These are phyloP conservation scores for Tolypocladium pustulatum DNA, from an alignment of 2,329 filamentous ascomycete species.

Conservation along the genomic window DNA sequence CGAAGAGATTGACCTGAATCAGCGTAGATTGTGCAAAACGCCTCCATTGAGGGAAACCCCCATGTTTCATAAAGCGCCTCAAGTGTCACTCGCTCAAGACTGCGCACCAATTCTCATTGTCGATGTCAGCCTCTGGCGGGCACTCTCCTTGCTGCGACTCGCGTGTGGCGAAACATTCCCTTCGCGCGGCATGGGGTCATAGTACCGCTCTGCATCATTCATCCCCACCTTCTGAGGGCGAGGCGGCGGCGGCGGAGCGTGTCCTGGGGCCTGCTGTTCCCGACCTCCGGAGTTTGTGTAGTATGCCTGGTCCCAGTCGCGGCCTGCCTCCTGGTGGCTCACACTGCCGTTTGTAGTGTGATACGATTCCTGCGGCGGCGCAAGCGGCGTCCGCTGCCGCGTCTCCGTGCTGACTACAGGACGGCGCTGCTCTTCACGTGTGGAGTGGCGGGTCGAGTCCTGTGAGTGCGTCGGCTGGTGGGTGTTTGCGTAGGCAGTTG, in stretches of 20 bases:
- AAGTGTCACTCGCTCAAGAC: not conserved
- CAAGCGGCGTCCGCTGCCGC: constrained; percentile 4
- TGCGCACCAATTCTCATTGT: constrained; percentile 18
- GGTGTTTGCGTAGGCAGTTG: not conserved
- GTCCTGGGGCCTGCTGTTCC: constrained; percentile 9
- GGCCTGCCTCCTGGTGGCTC: constrained; percentile 10
- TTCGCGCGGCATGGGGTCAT: constrained; percentile 14
- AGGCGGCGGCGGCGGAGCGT: constrained; percentile 22
- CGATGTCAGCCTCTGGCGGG: constrained; percentile 20
- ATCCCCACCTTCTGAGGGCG: constrained; percentile 25
- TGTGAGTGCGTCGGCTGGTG: constrained; percentile 4
- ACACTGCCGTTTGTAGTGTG: constrained; percentile 9
- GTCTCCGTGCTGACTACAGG: not conserved
- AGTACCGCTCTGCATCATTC: constrained; percentile 22
- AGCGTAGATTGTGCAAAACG: not conserved
- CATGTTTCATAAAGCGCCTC: too few species aligned
- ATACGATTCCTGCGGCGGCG: constrained; percentile 10
- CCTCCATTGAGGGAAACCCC: too few species aligned
- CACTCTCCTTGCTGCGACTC: constrained; percentile 15
- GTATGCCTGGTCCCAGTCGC: constrained; percentile 18
- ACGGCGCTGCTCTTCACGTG: constrained; percentile 1
- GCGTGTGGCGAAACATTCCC: constrained; percentile 4
- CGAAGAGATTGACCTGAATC: not conserved
- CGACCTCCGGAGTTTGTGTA: constrained; percentile 11
- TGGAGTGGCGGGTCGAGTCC: constrained; percentile 11